phyloP scores from a whole-genome alignment of 139 green algal species.

The Medakamo hakoo region DNA sequence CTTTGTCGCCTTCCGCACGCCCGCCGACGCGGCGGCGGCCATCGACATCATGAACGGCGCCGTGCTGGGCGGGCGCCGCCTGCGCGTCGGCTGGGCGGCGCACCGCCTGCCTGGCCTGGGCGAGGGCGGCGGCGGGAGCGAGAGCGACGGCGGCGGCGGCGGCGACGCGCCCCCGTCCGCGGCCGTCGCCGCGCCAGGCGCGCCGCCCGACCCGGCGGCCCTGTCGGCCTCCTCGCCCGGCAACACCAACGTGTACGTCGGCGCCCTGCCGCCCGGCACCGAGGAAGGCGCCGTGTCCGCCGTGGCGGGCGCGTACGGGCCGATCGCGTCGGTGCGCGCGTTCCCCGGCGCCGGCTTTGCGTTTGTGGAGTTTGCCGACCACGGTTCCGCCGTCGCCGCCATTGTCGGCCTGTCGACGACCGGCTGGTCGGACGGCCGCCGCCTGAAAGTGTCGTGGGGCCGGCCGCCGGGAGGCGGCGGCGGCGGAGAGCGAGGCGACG shows the following conservation, averaged over 20 bases:
- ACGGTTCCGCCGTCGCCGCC: constrained; percentile 37
- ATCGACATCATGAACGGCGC: constrained; percentile 44
- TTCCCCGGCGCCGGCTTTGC: constrained; percentile 50
- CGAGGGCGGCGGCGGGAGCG: constrained; percentile 2
- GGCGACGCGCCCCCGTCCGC: not conserved
- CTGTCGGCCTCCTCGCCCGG: constrained; percentile 26
- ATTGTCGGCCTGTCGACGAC: constrained; percentile 27
- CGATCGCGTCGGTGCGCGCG: constrained; percentile 44
- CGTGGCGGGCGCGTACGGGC: constrained; percentile 26
- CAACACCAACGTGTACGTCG: constrained; percentile 63
- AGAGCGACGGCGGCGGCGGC: not conserved
- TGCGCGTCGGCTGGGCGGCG: constrained; percentile 57
- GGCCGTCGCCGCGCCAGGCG: not conserved
- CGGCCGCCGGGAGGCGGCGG: too few species aligned
- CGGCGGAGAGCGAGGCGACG: too few species aligned
- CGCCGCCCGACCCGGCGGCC: not conserved
- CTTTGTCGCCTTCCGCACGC: constrained; percentile 54
- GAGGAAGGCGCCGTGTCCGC: constrained; percentile 28
- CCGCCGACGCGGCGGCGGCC: constrained; percentile 34
- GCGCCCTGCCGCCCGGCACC: constrained; percentile 32
- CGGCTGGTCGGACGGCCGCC: too few species aligned
- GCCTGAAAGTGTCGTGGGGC: not conserved
- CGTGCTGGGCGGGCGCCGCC: constrained; percentile 27
- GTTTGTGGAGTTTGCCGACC: constrained; percentile 40
- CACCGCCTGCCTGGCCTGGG: constrained; percentile 33